Base-by-base conservation (phyloP, 2,329 filamentous ascomycete species). In the Phyllosticta citrichinensis region DNA sequence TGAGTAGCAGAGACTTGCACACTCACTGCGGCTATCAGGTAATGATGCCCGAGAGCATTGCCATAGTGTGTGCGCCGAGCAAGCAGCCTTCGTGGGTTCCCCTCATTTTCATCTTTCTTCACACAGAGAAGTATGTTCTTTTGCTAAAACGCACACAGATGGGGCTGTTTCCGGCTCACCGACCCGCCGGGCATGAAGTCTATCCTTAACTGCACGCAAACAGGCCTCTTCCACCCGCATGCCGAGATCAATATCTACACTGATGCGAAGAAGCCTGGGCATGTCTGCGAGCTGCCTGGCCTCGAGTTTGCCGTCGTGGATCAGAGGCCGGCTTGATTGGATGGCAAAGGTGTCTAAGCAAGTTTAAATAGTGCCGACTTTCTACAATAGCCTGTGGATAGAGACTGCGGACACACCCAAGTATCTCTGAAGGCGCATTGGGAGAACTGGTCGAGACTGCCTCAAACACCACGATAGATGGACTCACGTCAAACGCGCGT, bases 21-120 rank as follows among this genome's bases (percentile, higher is more conserved):
- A 99, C 95, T 0, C 93, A 96, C 70, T 87, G 87, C 2, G 91
- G 91, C 11, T 97, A 97, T 72, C 94, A 99, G 74, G 86, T 94
- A 63, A 97, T 97, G 91, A 83, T 97, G 75, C 87, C 91, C 0
- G 94, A 99, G 78, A 95, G 90, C 68, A 91, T 99, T 64, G 94
- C 94, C 3, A 96, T 99, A 68, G 94, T 99, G 50, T 99, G 94
- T 75, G 90, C 94, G 5, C 94, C 94, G 0, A 87, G 83, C 61
- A 90, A 88, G 68, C 79, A 81, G 40, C 89, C 88, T 53, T 88
- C 86, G 84, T 92, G 77, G 77, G 86, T 81, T 27, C 14, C 22
- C 5, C 24, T 5, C 22, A 22, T 22, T 22, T 22, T 22, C 6
- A 30, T 9, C 52, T 60, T 47, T 50, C 20, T 58, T 17, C 20